Conservation (phyloP, 805 yeast species). For the Metschnikowia drakensbergensis region DNA sequence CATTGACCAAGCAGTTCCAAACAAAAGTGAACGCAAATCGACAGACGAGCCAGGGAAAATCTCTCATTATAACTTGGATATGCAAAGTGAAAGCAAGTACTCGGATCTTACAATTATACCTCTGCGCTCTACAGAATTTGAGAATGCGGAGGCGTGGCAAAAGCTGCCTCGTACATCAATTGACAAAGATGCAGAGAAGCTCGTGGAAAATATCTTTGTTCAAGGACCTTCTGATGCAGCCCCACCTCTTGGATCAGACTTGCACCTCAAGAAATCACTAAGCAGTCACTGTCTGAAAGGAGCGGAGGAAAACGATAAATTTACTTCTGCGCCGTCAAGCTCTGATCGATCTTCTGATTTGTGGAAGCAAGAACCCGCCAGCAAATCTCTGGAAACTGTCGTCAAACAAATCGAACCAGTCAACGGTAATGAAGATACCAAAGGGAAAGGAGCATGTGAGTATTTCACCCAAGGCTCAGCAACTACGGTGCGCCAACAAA, state of each 20-base stretch:
- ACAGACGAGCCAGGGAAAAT: not conserved
- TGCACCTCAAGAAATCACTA: not conserved
- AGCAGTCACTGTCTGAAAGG: not conserved
- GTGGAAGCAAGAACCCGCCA: not conserved
- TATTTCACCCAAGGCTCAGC: not conserved
- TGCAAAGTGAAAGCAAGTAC: not conserved
- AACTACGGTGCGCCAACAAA: not conserved
- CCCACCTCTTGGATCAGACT: not conserved
- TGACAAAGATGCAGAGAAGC: conserved; percentile 32
- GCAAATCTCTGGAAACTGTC: not conserved
- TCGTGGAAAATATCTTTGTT: conserved; percentile 41
- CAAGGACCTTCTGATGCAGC: not conserved
- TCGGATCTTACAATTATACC: not conserved
- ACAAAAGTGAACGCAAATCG: not conserved
- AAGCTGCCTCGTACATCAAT: conserved; percentile 17
- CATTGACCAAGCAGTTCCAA: conserved; percentile 10
- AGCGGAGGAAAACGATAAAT: not conserved
- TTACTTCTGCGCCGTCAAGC: not conserved
- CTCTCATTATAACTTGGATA: not conserved
- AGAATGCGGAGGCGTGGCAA: conserved; percentile 36
- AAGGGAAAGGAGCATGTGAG: not conserved
- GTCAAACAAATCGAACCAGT: not conserved
- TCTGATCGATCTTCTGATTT: not conserved
- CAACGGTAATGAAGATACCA: not conserved
- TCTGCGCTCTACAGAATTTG: conserved; percentile 2